phyloP scores from a whole-genome alignment of 75 land plant genomes.

The Sequoia sempervirens region DNA sequence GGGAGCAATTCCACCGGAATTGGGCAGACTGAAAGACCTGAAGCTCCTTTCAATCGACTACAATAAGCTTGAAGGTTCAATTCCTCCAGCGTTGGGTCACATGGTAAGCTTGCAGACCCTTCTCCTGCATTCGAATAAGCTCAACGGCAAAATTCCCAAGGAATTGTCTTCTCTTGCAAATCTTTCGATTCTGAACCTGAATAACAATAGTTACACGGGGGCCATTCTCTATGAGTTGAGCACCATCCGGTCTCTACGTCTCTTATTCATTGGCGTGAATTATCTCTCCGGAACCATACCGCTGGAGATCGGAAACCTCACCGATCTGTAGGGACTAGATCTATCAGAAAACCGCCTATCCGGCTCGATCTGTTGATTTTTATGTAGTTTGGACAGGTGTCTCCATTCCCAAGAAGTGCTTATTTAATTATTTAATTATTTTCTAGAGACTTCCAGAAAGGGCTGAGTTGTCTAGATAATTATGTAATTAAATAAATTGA shows the following conservation, averaged over 20 bases:
- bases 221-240: slow-evolving; percentile 31
- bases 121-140: slow-evolving; percentile 40
- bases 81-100: slow-evolving; percentile 40
- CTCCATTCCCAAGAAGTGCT: slow-evolving; percentile 28
- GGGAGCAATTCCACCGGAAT: slow-evolving; percentile 39
- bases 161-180: slow-evolving; percentile 31
- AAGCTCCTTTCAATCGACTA: slow-evolving; percentile 50
- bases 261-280: slow-evolving; percentile 36
- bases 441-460: slow-evolving; percentile 58
- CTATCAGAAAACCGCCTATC: slow-evolving; percentile 53
- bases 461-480: no score
- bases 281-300: slow-evolving; percentile 49
- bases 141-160: slow-evolving; percentile 33
- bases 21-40: slow-evolving; percentile 32
- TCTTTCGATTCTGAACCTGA: slow-evolving; percentile 33
- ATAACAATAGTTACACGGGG: slow-evolving; percentile 54
- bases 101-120: slow-evolving; percentile 39
- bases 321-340: slow-evolving; percentile 44
- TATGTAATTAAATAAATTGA: no score
- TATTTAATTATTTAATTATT: slow-evolving; percentile 54
- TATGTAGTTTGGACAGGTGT: no score
- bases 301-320: slow-evolving; percentile 40
- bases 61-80: slow-evolving; percentile 37
- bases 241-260: slow-evolving; percentile 16
- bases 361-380: slow-evolving; percentile 56